These are phyloP conservation scores for Diaporthe batatas DNA, from an alignment of 2,329 filamentous ascomycete genomes.

Conservation along the genomic window DNA sequence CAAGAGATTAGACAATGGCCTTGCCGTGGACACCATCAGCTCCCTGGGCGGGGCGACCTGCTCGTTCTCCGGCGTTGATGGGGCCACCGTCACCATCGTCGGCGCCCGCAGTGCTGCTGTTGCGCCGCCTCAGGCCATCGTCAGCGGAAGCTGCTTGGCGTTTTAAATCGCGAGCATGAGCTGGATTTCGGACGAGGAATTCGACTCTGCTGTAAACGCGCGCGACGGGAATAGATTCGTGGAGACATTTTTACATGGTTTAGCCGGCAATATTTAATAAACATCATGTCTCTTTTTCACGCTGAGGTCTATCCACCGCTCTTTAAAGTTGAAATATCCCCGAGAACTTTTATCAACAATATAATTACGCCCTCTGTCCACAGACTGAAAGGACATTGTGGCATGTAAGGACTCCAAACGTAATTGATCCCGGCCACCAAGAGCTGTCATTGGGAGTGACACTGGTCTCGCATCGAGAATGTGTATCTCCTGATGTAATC, in stretches of 20 bases:
- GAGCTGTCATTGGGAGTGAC: too few relatives aligned
- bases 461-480: too few relatives aligned
- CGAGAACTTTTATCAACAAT: too few relatives aligned
- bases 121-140: constrained; percentile 25
- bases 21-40: constrained; percentile 29
- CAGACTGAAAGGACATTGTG: too few relatives aligned
- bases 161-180: not conserved
- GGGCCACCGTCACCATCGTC: constrained; percentile 13
- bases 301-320: not conserved
- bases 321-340: too few relatives aligned
- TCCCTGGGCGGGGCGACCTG: constrained; percentile 25
- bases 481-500: too few relatives aligned
- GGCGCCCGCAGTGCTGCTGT: constrained; percentile 20
- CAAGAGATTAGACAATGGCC: constrained; percentile 12
- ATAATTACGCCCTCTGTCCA: too few relatives aligned
- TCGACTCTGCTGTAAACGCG: not conserved
- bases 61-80: not conserved
- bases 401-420: too few relatives aligned
- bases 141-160: constrained; percentile 25
- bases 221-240: not conserved
- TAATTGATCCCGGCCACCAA: too few relatives aligned
- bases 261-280: not conserved
- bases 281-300: not conserved
- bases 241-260: not conserved
- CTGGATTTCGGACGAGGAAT: too few relatives aligned